Evolutionary conservation across 768 basidiomycete genomes (phyloP), one percentile per base, ranked within the genome.

Genomic region (Russula earlei): DNA sequence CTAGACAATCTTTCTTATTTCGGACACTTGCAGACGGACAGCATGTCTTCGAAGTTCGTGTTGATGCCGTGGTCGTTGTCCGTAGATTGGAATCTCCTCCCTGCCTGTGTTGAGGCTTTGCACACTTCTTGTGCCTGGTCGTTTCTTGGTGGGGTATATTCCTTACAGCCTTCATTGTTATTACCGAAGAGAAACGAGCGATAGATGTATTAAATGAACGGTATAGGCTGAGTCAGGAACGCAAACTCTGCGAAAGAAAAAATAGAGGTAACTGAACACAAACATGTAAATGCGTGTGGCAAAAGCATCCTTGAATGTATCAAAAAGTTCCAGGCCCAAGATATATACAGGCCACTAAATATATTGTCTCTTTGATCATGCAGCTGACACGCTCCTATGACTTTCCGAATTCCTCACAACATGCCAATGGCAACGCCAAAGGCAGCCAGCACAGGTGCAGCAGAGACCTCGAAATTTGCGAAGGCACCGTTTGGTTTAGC

Each of bases 1-100:
- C 5, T n/a, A n/a, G 5, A 20, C 17, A 8, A 17, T 27, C 27
- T 27, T 24, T 36, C 5, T 53, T 31, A 27, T 42, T 10, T 51
- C 46, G 59, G 61, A 60, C 49, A 51, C 53, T 43, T 52, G 51
- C 61, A 62, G 60, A 59, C 56, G 60, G 56, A 49, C 57, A 37
- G 38, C 58, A 50, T 51, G 50, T 20, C 43, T 44, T 47, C 24
- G 38, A 9, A 54, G 17, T 43, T 60, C 51, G 49, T 60, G 52
- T 46, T 58, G 37, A 15, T 36, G 3, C 48, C 58, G 48, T 61
- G 53, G 58, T 59, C 60, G 44, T 51, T 55, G 52, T 61, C 60
- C 60, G 49, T 29, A 61, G 7, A 59, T 49, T 25, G 27, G 33
- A 22, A 17, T 7, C 8, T 19, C 42, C 27, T 45, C 60, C 58